Conservation (phyloP, 306 rosid species). For the Clitoria ternatea region DNA sequence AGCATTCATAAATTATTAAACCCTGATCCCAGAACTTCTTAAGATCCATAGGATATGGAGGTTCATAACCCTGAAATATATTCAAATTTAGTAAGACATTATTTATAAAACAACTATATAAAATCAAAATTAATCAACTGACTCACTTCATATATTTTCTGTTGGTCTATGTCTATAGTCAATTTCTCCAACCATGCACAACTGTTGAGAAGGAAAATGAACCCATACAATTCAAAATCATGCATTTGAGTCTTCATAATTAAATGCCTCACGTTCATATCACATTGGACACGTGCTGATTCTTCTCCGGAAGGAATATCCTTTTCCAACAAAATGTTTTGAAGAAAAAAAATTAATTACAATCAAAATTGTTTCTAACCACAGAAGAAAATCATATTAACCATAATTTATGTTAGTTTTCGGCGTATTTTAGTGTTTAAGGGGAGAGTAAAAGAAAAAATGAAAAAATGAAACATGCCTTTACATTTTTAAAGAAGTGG, state of each 20-base stretch:
- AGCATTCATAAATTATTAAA: not conserved
- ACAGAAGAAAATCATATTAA: too few species aligned
- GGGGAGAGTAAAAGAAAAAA: too few species aligned
- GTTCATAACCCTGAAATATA: constrained; percentile 19
- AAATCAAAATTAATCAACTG: not conserved
- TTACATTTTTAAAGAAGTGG: too few species aligned
- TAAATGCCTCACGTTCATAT: constrained; percentile 36
- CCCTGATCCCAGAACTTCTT: not conserved
- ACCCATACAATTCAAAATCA: constrained; percentile 31
- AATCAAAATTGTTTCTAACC: not conserved
- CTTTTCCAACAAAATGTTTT: not conserved
- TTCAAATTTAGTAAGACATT: too few species aligned
- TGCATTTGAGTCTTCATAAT: constrained; percentile 41
- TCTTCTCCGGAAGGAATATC: constrained; percentile 32
- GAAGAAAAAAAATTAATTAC: not conserved
- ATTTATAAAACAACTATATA: too few species aligned
- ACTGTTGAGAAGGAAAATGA: constrained; percentile 41
- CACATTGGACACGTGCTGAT: not conserved
- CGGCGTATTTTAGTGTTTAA: too few species aligned
- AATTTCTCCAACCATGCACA: constrained; percentile 35
- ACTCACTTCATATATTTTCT: constrained; percentile 24
- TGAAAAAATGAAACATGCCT: too few species aligned
- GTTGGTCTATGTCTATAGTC: constrained; percentile 25
- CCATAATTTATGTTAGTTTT: too few species aligned
- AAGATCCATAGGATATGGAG: constrained; percentile 8